phyloP scores from a whole-genome alignment of 768 basidiomycete genomes.

The Chalciporus pseudorubinellus region DNA sequence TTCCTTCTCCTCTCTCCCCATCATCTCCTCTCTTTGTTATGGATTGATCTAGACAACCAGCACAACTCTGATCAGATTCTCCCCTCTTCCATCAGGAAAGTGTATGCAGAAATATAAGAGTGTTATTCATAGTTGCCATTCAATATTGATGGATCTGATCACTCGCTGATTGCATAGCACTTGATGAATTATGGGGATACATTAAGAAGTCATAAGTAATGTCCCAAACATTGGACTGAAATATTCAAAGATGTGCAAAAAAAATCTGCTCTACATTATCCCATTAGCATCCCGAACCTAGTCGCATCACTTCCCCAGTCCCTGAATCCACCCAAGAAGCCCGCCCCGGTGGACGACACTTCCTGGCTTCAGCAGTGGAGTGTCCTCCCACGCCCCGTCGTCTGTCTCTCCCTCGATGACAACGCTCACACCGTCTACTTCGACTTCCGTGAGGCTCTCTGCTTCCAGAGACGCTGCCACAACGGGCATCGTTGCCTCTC shows the following conservation, averaged over 20 bases:
- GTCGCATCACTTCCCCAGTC: conserved; percentile 15
- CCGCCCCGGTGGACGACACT: conserved; percentile 20
- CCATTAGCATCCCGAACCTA: too few relatives aligned
- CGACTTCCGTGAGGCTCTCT: conserved; percentile 1
- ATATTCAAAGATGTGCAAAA: neutral
- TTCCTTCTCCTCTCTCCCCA: too few relatives aligned
- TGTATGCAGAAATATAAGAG: too few relatives aligned
- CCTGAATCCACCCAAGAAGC: conserved; percentile 23
- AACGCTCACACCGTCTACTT: conserved; percentile 15
- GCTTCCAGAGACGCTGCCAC: neutral
- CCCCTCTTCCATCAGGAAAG: too few relatives aligned
- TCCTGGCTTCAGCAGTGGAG: conserved; percentile 24
- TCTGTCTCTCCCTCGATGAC: conserved; percentile 19
- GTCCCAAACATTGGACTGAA: neutral
- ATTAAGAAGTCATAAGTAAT: neutral
- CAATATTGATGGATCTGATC: too few relatives aligned
- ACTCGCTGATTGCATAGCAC: neutral
- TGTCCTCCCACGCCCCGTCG: conserved; percentile 16
- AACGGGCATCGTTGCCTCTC: neutral
- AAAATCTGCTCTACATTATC: neutral
- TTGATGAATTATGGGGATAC: neutral
- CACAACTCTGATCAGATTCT: too few relatives aligned
- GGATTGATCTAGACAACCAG: too few relatives aligned
- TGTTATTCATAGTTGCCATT: too few relatives aligned
- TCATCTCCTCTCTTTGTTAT: too few relatives aligned